These are phyloP conservation scores for Colletotrichum agaves DNA, from an alignment of 2,329 filamentous ascomycete species.

Conservation along the genomic window DNA sequence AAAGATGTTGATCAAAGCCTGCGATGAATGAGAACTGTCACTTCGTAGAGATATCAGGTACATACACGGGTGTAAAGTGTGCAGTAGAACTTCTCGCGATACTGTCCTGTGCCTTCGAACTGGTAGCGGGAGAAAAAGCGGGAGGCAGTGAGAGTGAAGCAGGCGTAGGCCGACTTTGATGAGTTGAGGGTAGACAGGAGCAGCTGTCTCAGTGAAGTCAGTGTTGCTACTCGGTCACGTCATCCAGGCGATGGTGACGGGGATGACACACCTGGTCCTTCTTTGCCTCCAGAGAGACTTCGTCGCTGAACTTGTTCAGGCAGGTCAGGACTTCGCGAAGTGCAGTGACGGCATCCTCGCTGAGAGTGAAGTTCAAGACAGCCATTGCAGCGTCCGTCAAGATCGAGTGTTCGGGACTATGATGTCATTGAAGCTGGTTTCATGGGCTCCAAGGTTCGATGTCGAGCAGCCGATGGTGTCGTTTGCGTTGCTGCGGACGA, in stretches of 20 bases:
- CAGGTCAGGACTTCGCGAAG: constrained; percentile 80
- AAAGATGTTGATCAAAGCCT: constrained; percentile 79
- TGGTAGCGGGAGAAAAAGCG: constrained; percentile 80
- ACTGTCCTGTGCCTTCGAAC: constrained; percentile 65
- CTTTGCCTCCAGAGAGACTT: constrained; percentile 78
- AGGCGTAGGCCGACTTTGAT: constrained; percentile 84
- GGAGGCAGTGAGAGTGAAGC: constrained; percentile 73
- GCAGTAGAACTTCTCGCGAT: constrained; percentile 75
- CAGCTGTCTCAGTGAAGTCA: constrained; percentile 59
- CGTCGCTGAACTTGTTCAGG: constrained; percentile 82
- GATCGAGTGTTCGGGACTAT: constrained; percentile 33
- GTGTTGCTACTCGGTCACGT: not conserved
- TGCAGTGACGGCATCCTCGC: constrained; percentile 75
- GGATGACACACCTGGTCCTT: constrained; percentile 67
- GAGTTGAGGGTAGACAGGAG: constrained; percentile 79
- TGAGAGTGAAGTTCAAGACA: constrained; percentile 78
- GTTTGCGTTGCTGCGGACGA: not conserved
- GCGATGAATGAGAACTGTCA: not conserved
- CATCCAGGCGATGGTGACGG: constrained; percentile 18
- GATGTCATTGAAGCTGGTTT: constrained; percentile 55
- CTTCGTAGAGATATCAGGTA: too few relatives aligned
- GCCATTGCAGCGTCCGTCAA: constrained; percentile 56
- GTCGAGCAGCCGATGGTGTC: not conserved
- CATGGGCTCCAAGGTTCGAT: not conserved
- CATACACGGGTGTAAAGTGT: constrained; percentile 77